Evolutionary conservation across 768 basidiomycete species (phyloP), one percentile per base, ranked within the genome.

Genomic region (Mycena floridula): DNA sequence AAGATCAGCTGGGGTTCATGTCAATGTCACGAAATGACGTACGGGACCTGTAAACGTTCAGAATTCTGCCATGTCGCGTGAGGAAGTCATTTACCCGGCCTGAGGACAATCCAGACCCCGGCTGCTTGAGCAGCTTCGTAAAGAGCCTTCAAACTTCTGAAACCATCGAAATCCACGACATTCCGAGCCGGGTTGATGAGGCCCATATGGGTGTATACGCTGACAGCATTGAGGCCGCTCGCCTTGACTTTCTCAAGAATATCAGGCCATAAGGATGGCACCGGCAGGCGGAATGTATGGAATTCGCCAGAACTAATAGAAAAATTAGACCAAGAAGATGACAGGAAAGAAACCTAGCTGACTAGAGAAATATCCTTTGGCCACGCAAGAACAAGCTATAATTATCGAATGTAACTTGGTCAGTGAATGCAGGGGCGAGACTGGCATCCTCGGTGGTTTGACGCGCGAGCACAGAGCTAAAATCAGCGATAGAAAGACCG

Each of bases 171-270:
- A 55, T 91, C 87, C 25, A 89, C 60, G 0, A 85, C 76, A 3
- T 79, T 86, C 26, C 74, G 82, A 0, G 85, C 72, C 7, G 87
- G 89, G 50, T 90, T 85, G 25, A 79, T 74, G 35, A 88, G 57
- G 3, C 77, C 88, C 89, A 88, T 86, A 51, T 90, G 87, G 0
- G 78, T 78, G 53, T 90, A 90, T 21, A 91, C 75, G 50, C 85
- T 86, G 51, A 88, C 64, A 0, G 77, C 77, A 53, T 90, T 92
- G 47, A 92, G 67, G 9, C 89, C 89, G 0, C 85, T 80, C 4
- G 87, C 89, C 54, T 87, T 87, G 47, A 79, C 68, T 57, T 87
- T 91, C 51, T 91, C 81, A 32, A 91, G 74, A 40, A 91, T 79
- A 54, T 90, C 89, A 11, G 79, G 71, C 88, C 89, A 92, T 44